phyloP scores from a whole-genome alignment of 2,329 filamentous ascomycete species.

The Arthroderma sp. region DNA sequence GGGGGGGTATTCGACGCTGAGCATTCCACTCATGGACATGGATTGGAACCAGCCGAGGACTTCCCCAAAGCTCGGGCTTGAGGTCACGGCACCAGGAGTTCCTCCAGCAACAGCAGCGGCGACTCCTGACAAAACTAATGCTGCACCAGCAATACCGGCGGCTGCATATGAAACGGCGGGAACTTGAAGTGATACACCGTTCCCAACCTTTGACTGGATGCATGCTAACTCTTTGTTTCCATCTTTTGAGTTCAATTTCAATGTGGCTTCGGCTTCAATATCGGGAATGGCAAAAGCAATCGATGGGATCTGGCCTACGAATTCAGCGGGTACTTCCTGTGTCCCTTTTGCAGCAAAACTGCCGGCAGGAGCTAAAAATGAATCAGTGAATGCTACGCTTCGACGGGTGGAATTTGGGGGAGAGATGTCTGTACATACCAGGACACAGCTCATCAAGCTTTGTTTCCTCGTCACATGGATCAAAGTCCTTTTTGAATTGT shows the following conservation, averaged over 20 bases:
- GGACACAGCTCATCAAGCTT: slow-evolving; percentile 69
- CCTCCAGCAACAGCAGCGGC: slow-evolving; percentile 53
- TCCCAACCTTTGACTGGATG: slow-evolving; percentile 66
- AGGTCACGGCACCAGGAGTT: slow-evolving; percentile 47
- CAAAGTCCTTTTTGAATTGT: slow-evolving; percentile 63
- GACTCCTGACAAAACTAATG: slow-evolving; percentile 58
- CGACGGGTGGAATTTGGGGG: neutral
- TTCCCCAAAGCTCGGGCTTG: slow-evolving; percentile 74
- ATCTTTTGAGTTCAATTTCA: slow-evolving; percentile 56
- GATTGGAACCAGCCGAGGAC: slow-evolving; percentile 84
- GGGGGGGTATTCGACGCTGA: slow-evolving; percentile 74
- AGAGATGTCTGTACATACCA: slow-evolving; percentile 37
- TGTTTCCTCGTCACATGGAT: slow-evolving; percentile 61
- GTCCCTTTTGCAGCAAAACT: slow-evolving; percentile 59
- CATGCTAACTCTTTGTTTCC: slow-evolving; percentile 58
- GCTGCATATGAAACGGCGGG: slow-evolving; percentile 72
- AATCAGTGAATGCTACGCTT: neutral
- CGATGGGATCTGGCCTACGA: slow-evolving; percentile 61
- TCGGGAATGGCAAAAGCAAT: slow-evolving; percentile 89
- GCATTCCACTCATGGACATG: slow-evolving; percentile 91
- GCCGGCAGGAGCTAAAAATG: slow-evolving; percentile 41
- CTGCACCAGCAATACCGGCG: slow-evolving; percentile 72
- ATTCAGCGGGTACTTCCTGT: slow-evolving; percentile 58
- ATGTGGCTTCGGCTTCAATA: slow-evolving; percentile 69
- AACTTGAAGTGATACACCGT: slow-evolving; percentile 69